Percentiles rank a stretch among this genome's conserved stretches.
Conservation (phyloP, 2,329 filamentous ascomycete species). For the Xylariaceae sp. region DNA sequence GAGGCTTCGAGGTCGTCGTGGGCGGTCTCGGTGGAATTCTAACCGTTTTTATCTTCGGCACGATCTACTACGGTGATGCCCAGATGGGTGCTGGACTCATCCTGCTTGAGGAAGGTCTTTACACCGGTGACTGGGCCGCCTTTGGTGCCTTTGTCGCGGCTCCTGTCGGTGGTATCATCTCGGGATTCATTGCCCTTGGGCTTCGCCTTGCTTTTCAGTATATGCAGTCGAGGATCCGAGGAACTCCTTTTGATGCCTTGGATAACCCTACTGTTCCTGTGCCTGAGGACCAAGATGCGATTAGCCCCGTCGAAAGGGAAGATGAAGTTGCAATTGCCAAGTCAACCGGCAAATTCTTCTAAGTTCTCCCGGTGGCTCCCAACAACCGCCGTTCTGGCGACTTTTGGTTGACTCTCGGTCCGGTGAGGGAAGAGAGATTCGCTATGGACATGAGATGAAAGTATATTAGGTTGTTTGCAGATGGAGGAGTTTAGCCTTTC, state of each 20-base stretch:
- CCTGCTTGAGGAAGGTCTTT: slow-evolving; percentile 68
- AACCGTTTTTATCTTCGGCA: slow-evolving; percentile 76
- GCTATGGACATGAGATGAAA: no score
- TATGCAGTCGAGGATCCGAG: slow-evolving; percentile 51
- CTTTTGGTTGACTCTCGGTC: not conserved
- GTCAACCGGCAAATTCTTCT: slow-evolving; percentile 53
- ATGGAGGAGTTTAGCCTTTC: no score
- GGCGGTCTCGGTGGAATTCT: slow-evolving; percentile 75
- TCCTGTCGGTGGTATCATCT: slow-evolving; percentile 70
- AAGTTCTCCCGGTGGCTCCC: no score
- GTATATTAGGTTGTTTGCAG: no score
- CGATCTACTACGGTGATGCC: slow-evolving; percentile 70
- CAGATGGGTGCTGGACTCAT: slow-evolving; percentile 62
- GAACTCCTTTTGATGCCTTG: slow-evolving; percentile 62
- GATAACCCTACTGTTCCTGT: slow-evolving; percentile 46
- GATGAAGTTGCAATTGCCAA: slow-evolving; percentile 35
- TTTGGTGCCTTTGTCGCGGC: slow-evolving; percentile 82
- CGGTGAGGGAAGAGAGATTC: no score
- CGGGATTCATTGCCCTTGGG: slow-evolving; percentile 60
- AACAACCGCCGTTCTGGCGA: not conserved
- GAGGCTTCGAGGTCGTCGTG: slow-evolving; percentile 74
- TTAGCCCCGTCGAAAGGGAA: slow-evolving; percentile 25
- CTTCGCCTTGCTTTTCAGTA: slow-evolving; percentile 59
- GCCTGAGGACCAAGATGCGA: slow-evolving; percentile 22
- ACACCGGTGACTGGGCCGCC: slow-evolving; percentile 72